Evolutionary conservation across 352 stramenopile species (phyloP), one percentile per base, ranked within the genome.

Genomic region (Phytophthora palmivora): DNA sequence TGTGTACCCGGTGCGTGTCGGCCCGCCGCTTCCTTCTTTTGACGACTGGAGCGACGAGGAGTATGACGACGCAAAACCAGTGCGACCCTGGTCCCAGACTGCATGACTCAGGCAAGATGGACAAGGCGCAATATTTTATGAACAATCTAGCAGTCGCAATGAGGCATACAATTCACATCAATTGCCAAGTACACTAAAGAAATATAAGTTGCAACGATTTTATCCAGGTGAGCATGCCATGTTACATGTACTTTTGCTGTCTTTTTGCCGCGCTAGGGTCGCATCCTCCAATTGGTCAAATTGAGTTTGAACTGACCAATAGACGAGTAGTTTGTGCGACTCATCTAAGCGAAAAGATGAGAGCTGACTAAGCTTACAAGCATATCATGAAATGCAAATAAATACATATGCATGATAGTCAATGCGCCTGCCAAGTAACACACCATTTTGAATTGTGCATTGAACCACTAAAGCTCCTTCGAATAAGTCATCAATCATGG

Each of bases 311-410:
- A 19, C 10, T 16, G 18, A 19, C 41, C 43, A 58, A 67, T 67
- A 16, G n/a, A 16, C 14, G 30, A 37, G 24, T 36, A 48, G 34
- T 37, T 30, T 3, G 1, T n/a, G 9, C 24, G n/a, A 38, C 58
- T 67, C 50, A 67, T 67, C 58, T 67, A 39, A 67, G 21, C 47
- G 9, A 19, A 65, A 65, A 65, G 57, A 47, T 65, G 57, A 60
- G 57, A 65, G 37, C 46, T 10, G 15, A 34, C n/a, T 9, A 12
- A 24, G 50, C 14, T 48, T 24, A 22, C 30, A 28, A 28, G 24
- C 6, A 28, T 28, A 28, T 28, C n/a, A n/a, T n/a, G n/a, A n/a
- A n/a, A n/a, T n/a, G n/a, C n/a, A n/a, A n/a, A n/a, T n/a, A n/a
- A n/a, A n/a, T n/a, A n/a, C n/a, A n/a, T n/a, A 28, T 6, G 24